Evolutionary conservation across 148 eudicot species (phyloP), one percentile per base, ranked within the genome.

Genomic region (Fagopyrum esculentum): DNA sequence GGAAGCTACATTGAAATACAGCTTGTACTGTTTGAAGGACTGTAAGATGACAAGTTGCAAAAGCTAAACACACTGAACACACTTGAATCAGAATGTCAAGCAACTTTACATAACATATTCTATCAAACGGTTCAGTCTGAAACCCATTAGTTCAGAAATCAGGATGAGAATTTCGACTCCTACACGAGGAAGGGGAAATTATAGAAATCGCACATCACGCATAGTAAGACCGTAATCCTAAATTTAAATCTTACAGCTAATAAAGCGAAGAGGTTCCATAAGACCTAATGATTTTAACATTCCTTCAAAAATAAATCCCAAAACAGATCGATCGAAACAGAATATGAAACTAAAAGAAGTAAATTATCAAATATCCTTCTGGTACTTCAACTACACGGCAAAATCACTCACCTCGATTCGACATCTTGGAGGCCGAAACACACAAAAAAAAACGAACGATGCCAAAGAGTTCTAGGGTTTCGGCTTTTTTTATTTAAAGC

Each of bases 401-500:
- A 22, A 22, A 66, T 45, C 40, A 66, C 71, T 66, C 35, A 66
- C 71, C 71, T 66, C 71, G 71, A 19, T 66, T 66, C 71, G 71
- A 66, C 71, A 66, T 66, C 71, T 66, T 66, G 71, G 16, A 63
- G 26, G 69, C 26, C 69, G 45, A 17, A 55, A 55, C 19, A 55
- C 59, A n/a, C 26, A 22, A 22, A 22, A 22, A 5, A 16, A 55
- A 55, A 55, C 52, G 11, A 52, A 26, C 71, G 19, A 43, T 15
- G 19, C 19, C 46, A 35, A 66, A 35, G 71, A 35, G 19, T 8
- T 19, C 9, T 5, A 19, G 63, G 30, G 8, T 0, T 13, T 35
- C 46, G 46, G 71, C 71, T 43, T 66, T 43, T 45, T n/a, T 66
- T 66, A 66, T 66, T 66, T 12, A 22, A 66, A 46, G 43, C 16